Percentiles rank a stretch among this genome's conserved stretches.
Evolutionary conservation across 306 rosid genomes (phyloP).

Genomic region (Casuarina equisetifolia): DNA sequence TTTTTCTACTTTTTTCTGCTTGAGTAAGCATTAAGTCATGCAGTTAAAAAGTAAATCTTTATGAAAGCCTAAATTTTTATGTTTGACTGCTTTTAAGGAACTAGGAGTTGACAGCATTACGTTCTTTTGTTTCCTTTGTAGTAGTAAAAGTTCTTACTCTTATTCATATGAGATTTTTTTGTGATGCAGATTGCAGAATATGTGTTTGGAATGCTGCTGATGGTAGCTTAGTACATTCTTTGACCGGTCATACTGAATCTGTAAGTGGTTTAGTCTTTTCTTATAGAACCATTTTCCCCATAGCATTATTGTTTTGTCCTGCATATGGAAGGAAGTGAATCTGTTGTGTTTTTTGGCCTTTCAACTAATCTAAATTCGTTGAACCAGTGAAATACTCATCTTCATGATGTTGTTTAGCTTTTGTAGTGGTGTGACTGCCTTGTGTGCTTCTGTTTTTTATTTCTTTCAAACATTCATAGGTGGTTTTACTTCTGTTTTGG

Average conservation of each 20-base stretch:
- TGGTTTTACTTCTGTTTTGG: conserved; percentile 1
- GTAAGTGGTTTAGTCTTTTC: conserved; percentile 54
- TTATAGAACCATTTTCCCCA: conserved; percentile 13
- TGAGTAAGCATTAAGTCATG: conserved; percentile 3
- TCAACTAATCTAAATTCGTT: neutral
- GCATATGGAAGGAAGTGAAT: conserved; percentile 11
- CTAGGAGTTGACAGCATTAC: conserved; percentile 8
- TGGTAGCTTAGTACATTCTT: conserved; percentile 95
- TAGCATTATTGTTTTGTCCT: conserved; percentile 3
- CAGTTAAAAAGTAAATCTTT: neutral
- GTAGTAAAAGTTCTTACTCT: conserved; percentile 7
- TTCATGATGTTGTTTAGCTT: neutral
- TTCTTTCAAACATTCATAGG: neutral
- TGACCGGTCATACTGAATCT: conserved; percentile 95
- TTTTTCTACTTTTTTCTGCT: conserved; percentile 15
- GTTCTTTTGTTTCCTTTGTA: conserved; percentile 22
- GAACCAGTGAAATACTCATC: neutral
- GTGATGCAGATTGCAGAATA: conserved; percentile 85
- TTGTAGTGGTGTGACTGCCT: neutral
- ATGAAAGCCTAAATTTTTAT: neutral
- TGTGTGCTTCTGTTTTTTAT: neutral
- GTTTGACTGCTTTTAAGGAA: conserved; percentile 10
- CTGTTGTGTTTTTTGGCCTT: conserved; percentile 4
- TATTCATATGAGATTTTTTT: conserved; percentile 26
- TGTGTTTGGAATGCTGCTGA: conserved; percentile 99